Evolutionary conservation across 2,329 filamentous ascomycete species (phyloP).

Genomic region (Cercospora beticola): DNA sequence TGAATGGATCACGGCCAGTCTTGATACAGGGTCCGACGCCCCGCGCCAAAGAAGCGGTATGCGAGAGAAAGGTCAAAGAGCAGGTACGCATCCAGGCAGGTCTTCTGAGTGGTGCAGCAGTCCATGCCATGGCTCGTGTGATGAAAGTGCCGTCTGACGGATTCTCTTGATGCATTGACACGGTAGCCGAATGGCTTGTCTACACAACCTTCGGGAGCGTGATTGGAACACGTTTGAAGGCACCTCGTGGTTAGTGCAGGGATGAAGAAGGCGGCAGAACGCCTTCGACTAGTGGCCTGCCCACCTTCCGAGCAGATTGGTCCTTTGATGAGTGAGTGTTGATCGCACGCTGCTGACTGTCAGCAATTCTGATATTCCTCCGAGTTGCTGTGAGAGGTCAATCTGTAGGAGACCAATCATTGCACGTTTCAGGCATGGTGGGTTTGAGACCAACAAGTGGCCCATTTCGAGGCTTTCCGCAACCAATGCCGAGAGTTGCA

Average conservation of each 20-base stretch:
- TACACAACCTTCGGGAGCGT: not conserved
- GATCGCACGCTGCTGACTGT: not conserved
- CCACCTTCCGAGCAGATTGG: not conserved
- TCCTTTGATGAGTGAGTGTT: not conserved
- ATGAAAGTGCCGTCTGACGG: not conserved
- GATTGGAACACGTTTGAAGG: slow-evolving; percentile 1
- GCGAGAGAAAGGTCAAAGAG: not conserved
- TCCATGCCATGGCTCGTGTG: not conserved
- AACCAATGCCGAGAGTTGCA: not conserved
- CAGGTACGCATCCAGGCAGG: not conserved
- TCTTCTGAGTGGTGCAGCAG: not conserved
- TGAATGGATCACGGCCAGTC: not conserved
- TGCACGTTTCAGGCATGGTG: not conserved
- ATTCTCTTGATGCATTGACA: not conserved
- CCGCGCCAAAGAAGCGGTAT: not conserved
- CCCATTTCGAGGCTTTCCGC: not conserved
- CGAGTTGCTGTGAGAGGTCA: not conserved
- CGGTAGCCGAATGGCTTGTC: not conserved
- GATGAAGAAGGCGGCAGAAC: not conserved
- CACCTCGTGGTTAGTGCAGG: not conserved
- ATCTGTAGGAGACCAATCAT: not conserved
- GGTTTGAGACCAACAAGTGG: not conserved
- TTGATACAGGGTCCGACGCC: not conserved
- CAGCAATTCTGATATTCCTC: not conserved
- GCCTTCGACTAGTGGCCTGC: not conserved